Evolutionary conservation across 352 stramenopile genomes (phyloP).

Genomic region (Phytophthora ramorum): DNA sequence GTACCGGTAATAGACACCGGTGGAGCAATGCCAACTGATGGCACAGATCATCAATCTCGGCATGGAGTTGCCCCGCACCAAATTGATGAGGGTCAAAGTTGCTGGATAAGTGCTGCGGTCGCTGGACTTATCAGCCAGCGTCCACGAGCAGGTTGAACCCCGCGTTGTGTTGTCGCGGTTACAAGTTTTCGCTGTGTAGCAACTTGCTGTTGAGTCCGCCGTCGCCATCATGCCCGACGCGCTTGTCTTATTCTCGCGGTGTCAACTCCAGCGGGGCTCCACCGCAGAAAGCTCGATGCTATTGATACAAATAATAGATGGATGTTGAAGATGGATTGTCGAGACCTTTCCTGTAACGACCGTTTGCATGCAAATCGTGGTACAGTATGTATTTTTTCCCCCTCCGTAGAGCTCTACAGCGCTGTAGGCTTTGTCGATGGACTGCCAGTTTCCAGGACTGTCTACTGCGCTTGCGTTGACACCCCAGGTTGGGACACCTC

Average conservation of each 20-base stretch:
- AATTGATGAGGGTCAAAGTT: slow-evolving; percentile 6
- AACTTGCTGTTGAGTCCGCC: background rate
- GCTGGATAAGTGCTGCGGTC: background rate
- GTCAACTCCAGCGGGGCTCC: slow-evolving; percentile 11
- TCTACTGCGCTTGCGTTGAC: slow-evolving; percentile 6
- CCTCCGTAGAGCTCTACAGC: too few relatives aligned
- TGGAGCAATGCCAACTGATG: background rate
- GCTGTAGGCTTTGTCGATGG: slow-evolving; percentile 7
- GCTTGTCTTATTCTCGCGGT: slow-evolving; percentile 5
- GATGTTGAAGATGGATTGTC: slow-evolving; percentile 36
- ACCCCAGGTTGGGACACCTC: slow-evolving; percentile 20
- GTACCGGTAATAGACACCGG: background rate
- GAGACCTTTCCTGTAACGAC: slow-evolving; percentile 9
- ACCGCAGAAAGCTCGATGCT: background rate
- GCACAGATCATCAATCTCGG: background rate
- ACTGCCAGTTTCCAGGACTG: slow-evolving; percentile 12
- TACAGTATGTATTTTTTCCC: too few relatives aligned
- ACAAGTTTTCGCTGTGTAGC: slow-evolving; percentile 13
- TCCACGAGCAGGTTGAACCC: slow-evolving; percentile 2
- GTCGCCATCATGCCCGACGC: background rate
- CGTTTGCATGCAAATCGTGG: too few relatives aligned
- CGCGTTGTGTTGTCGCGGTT: slow-evolving; percentile 24
- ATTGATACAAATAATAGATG: too few relatives aligned
- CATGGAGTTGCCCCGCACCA: slow-evolving; percentile 11
- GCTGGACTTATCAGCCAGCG: slow-evolving; percentile 30